Conservation (phyloP, 1,139 yeast genomes). For the Saccharomyces hybrid region DNA sequence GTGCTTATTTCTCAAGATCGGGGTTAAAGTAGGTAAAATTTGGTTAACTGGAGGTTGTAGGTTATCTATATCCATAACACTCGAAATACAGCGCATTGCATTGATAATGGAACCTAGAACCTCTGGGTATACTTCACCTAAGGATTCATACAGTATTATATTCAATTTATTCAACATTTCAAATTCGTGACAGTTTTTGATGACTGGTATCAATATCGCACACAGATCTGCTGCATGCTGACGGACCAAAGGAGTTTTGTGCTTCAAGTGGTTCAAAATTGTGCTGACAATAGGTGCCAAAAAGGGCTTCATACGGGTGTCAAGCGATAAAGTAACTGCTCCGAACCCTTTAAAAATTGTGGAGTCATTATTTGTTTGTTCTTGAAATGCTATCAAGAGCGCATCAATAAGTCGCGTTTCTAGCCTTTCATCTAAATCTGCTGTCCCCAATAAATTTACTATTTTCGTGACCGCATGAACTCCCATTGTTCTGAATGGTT, state of each 20-base stretch:
- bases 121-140: conserved; percentile 94
- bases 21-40: conserved; percentile 79
- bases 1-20: conserved; percentile 82
- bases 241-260: conserved; percentile 64
- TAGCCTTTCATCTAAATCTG: conserved; percentile 46
- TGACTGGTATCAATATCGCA: conserved; percentile 55
- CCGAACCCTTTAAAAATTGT: conserved; percentile 60
- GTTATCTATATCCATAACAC: conserved; percentile 36
- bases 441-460: conserved; percentile 38
- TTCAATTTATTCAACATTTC: conserved; percentile 60
- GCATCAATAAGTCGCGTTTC: conserved; percentile 77
- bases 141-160: conserved; percentile 74
- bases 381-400: conserved; percentile 74
- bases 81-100: conserved; percentile 54
- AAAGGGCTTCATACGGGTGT: conserved; percentile 62
- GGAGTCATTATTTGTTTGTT: conserved; percentile 51
- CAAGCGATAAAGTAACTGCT: conserved; percentile 57
- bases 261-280: conserved; percentile 64
- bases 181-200: conserved; percentile 59
- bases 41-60: conserved; percentile 76
- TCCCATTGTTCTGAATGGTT: conserved; percentile 70
- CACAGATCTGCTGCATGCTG: conserved; percentile 84
- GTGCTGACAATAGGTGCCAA: conserved; percentile 68
- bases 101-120: conserved; percentile 79
- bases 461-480: conserved; percentile 57